Evolutionary conservation across 2,329 filamentous ascomycete genomes (phyloP), one percentile per base, ranked within the genome.

Genomic region (Hortaea werneckii): DNA sequence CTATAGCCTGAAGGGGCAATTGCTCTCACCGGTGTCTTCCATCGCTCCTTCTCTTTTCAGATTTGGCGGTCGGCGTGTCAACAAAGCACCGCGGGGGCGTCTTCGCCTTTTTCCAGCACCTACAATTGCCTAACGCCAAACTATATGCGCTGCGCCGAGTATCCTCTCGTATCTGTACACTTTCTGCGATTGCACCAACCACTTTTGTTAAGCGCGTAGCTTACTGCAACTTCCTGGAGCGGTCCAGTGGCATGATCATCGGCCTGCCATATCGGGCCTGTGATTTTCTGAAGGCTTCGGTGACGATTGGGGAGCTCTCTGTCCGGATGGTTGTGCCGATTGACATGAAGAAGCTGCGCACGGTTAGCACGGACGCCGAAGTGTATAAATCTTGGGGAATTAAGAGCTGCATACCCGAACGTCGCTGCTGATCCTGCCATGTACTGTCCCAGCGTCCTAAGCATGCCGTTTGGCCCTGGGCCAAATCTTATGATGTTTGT

Each of bases 241-340:
- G 44, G 40, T 50, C 45, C 30, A 46, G 8, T 30, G 74, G 74
- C 58, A 79, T 67, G 53, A 94, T 79, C 59, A 90, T 80, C 26
- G 89, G 87, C 52, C 79, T 78, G 58, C 83, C 63, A 53, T 66
- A 75, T 40, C 56, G 54, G 41, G 57, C 57, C 56, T 83, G 80
- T 42, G 85, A 81, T 64, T 79, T 79, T 56, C 80, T 77, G 70
- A 90, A 95, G 47, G 85, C 79, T 63, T 88, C 79, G 55, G 80
- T 76, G 48, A 83, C 74, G 58, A 85, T 82, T 34, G 84, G 81
- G 38, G 87, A 86, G 54, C 86, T 81, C 58, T 98, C 92, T 49
- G 87, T 89, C 63, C 92, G 85, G 61, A 98, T 95, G 39, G 94
- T 89, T 58, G 87, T 95, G 57, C 92, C 92, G 58, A 98, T 95